Evolutionary conservation across 495 filamentous ascomycete species (phyloP), one percentile per base, ranked within the genome.

Genomic region (Entonaema liquescens): DNA sequence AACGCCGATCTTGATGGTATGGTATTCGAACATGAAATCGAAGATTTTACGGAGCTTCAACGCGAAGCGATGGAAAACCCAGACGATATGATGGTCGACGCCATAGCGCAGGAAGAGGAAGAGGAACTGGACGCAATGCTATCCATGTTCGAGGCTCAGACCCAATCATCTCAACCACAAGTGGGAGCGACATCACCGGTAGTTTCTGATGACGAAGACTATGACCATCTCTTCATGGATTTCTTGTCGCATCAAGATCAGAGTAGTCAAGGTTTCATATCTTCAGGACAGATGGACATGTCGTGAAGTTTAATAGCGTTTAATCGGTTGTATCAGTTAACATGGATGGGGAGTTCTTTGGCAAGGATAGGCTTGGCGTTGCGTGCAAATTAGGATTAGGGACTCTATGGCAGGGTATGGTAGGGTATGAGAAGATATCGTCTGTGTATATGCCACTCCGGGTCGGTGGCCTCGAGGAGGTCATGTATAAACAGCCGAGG

Each of bases 81-180:
- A 7, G 81, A 86, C 17, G 79, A 80, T 12, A 77, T 79, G 68
- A 81, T 82, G 75, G 77, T 79, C 6, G 77, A 83, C 72, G 77
- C 78, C 36, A 82, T 89, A 38, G 80, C 83, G 21, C 76, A 76
- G 63, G 79, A 86, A 67, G 89, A 92, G 74, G 78, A 86, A 59
- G 78, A 80, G 28, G 89, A 90, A 75, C 23, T 91, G 33, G 81
- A 91, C 25, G 87, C 85, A n/a, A 68, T 90, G 62, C 58, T 90
- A 1, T 78, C 80, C 25, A 78, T 86, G 55, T 62, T 68, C 50
- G 57, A 74, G 11, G 13, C 69, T 11, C 40, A 59, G 9, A 19
- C 69, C 11, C 40, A 57, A 29, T 40, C 69, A 59, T 53, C 40
- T 15, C 71, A 72, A 50, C 71, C 68, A 4, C 76, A 72, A 15